Evolutionary conservation across 176 grass and related monocot species (phyloP), one percentile per base, ranked within the genome.

Genomic region (Musa itinerans): DNA sequence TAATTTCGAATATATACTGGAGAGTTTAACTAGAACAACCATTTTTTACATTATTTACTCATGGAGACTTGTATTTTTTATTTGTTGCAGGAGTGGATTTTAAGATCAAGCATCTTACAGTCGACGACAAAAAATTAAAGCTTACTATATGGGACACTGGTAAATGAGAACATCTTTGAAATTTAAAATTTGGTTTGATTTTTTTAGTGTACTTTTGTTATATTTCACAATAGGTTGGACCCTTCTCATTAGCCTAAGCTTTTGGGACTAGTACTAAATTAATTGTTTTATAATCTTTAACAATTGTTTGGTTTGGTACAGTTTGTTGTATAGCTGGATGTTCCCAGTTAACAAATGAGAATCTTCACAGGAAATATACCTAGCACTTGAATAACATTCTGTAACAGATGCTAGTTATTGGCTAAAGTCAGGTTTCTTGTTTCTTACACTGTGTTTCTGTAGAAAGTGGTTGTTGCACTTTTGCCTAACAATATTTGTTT

Each of bases 71-170:
- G 10, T 70, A 50, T 20, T 51, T 54, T 71, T 50, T 74, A 24
- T 50, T 76, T 50, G 49, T 25, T 43, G 13, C 65, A 98, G 95
- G 95, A 54, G 88, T 94, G 62, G 95, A 99, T 86, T 94, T 99
- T 77, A 92, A 99, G 87, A 99, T 94, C 77, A 99, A 94, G 75
- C 80, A 84, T 72, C 90, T 99, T 64, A 89, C 66, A 80, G 75
- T 94, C 43, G 80, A 75, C 67, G 95, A 80, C 16, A 99, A 92
- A 79, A 99, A 89, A 78, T 62, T 99, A 63, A 99, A 99, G 78
- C 85, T 99, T 8, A 94, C 95, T 78, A 94, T 99, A 78, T 99
- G 95, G 95, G 95, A 99, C 65, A 99, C 95, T 20, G 95, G 95
- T 92, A 80, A 79, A 78, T 63, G 10, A 14, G 12, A 58, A 26